Conservation (phyloP, 805 yeast species). For the Myxozyma nipponensis region DNA sequence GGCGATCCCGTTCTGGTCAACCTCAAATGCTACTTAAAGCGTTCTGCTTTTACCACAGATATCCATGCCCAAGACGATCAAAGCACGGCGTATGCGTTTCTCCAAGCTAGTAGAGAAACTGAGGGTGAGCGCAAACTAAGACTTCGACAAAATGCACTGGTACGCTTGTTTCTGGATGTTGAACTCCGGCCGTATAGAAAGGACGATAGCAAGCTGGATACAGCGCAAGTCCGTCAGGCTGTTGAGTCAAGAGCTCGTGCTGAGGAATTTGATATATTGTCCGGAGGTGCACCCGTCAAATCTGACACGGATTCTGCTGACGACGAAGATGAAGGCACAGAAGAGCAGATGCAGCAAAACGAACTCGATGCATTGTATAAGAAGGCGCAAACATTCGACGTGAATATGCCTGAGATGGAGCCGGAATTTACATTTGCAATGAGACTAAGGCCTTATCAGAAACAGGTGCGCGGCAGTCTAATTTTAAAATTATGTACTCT, state of each 20-base stretch:
- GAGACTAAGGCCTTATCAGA: slow-evolving; percentile 70
- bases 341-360: slow-evolving; percentile 54
- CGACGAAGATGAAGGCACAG: slow-evolving; percentile 22
- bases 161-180: slow-evolving; percentile 53
- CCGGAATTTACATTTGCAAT: slow-evolving; percentile 55
- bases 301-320: slow-evolving; percentile 23
- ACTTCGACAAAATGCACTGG: slow-evolving; percentile 53
- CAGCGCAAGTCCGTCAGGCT: too few species aligned
- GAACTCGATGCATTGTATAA: slow-evolving; percentile 73
- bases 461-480: slow-evolving; percentile 44
- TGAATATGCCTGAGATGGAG: slow-evolving; percentile 58
- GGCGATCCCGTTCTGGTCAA: slow-evolving; percentile 76
- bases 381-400: slow-evolving; percentile 62
- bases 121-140: slow-evolving; percentile 51
- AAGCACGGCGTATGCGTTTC: background rate
- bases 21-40: slow-evolving; percentile 56
- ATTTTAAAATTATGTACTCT: slow-evolving; percentile 41
- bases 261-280: slow-evolving; percentile 21
- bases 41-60: slow-evolving; percentile 11
- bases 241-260: too few species aligned
- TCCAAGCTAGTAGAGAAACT: slow-evolving; percentile 45
- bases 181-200: slow-evolving; percentile 27
- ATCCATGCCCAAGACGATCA: background rate
- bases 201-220: slow-evolving; percentile 20
- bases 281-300: background rate